Evolutionary conservation across 2,329 filamentous ascomycete species (phyloP).

Genomic region (Zelopaecilomyces penicillatus): DNA sequence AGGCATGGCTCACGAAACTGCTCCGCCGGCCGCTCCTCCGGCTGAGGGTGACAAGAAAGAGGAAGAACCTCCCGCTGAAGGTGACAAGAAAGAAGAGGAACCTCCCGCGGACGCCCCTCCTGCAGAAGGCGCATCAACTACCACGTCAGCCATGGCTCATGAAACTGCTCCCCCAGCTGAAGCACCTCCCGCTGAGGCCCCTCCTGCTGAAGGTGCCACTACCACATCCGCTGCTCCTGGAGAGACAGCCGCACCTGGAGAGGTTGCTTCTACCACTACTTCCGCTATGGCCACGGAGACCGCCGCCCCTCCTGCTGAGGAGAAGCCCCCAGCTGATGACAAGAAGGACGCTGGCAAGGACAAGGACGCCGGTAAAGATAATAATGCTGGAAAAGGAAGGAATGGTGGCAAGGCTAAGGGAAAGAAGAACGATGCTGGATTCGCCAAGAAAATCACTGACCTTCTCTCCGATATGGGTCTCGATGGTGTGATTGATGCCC

Average conservation of each 20-base stretch:
- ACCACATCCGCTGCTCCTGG: too few relatives aligned
- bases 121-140: background rate
- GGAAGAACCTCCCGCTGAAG: background rate
- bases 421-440: slow-evolving; percentile 2
- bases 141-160: background rate
- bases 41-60: background rate
- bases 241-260: background rate
- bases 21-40: background rate
- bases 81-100: background rate
- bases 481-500: slow-evolving; percentile 17
- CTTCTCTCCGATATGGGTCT: slow-evolving; percentile 22
- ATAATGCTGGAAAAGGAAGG: slow-evolving; percentile 1
- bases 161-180: background rate
- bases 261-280: background rate
- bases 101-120: background rate
- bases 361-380: slow-evolving; percentile 1
- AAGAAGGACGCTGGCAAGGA: slow-evolving; percentile 2
- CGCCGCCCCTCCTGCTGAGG: background rate
- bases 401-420: slow-evolving; percentile 6
- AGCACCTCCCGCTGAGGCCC: background rate
- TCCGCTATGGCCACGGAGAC: background rate
- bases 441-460: slow-evolving; percentile 12
- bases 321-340: background rate
- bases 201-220: background rate
- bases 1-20: background rate